These are phyloP conservation scores for Kwoniella sp. DNA, from an alignment of 768 basidiomycete species.

Conservation along the genomic window DNA sequence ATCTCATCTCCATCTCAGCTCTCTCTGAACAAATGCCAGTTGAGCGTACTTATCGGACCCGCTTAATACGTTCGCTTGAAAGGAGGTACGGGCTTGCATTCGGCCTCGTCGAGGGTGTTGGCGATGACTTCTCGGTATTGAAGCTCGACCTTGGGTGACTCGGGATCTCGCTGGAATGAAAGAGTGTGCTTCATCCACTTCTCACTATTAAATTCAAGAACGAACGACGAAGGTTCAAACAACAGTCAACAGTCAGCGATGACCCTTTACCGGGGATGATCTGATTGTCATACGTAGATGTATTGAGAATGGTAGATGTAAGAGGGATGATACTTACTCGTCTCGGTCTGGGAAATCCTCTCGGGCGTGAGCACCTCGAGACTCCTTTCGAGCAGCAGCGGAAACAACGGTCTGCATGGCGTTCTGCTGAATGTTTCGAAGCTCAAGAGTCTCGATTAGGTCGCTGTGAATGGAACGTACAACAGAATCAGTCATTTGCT, in stretches of 20 bases:
- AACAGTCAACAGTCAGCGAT: not conserved
- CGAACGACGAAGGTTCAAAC: too few species aligned
- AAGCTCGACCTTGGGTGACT: conserved; percentile 80
- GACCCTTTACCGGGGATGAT: too few species aligned
- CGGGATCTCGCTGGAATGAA: conserved; percentile 80
- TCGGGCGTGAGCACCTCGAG: conserved; percentile 96
- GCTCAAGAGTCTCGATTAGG: conserved; percentile 93
- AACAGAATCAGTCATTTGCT: not conserved
- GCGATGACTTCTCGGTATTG: conserved; percentile 84
- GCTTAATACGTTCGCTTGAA: conserved; percentile 66
- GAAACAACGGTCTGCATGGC: conserved; percentile 94
- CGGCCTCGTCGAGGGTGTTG: conserved; percentile 87
- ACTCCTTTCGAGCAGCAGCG: conserved; percentile 81
- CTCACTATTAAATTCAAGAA: conserved; percentile 24
- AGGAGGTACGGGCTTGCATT: conserved; percentile 95
- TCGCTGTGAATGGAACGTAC: conserved; percentile 62
- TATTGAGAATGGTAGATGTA: too few species aligned
- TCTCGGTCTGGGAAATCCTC: conserved; percentile 99
- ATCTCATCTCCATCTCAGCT: not conserved
- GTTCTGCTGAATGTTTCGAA: conserved; percentile 91
- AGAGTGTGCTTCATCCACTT: conserved; percentile 65
- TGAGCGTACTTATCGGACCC: too few species aligned
- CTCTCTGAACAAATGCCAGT: not conserved
- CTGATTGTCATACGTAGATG: too few species aligned
- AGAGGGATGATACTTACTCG: conserved; percentile 59